Base-by-base conservation (phyloP, 805 yeast species). In the Saccharomycopsis amapae region DNA sequence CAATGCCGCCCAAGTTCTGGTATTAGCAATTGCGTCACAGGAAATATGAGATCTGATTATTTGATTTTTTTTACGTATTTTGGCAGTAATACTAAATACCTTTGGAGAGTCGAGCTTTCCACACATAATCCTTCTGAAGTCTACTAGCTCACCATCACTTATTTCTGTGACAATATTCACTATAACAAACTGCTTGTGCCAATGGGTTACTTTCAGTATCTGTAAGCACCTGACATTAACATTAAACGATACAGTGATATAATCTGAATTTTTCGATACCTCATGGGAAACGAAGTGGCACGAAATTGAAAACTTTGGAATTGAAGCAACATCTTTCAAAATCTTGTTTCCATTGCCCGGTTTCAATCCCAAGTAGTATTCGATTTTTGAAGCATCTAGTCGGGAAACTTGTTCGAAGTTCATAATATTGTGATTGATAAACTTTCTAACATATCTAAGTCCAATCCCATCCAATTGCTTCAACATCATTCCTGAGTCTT, bases 401-500 rank as follows among this genome's bases (percentile, higher is more conserved):
- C 42, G 22, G 18, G 49, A 39, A 3, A 71, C 50, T 4, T 69
- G 64, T 2, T 55, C 48, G 20, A 75, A 57, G 2, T 55, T 53
- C 3, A 41, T 45, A 2, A 76, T 51, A n/a, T 65, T 60, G 6
- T 64, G 63, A 18, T 58, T 62, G 0, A 60, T 58, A 42, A 74
- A 59, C 38, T 64, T 66, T 33, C 68, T 58, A 0, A 70, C 66
- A 22, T 67, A 60, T 0, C 62, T 67, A 2, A 66, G 47, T 0
- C 76, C 79, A 18, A 76, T 58, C 4, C 71, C 73, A 23, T 69
- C 69, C 9, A 76, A 44, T 45, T 76, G 81, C 40, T 68, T 57
- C n/a, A 76, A 55, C 3, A 67, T 67, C 55, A 65, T 62, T 0
- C 72, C 56, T 0, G 69, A 55, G 42, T 67, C 69, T 49, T 74